These are phyloP conservation scores for Coccomyxa sp. DNA, from an alignment of 139 green algal species.

Conservation along the genomic window DNA sequence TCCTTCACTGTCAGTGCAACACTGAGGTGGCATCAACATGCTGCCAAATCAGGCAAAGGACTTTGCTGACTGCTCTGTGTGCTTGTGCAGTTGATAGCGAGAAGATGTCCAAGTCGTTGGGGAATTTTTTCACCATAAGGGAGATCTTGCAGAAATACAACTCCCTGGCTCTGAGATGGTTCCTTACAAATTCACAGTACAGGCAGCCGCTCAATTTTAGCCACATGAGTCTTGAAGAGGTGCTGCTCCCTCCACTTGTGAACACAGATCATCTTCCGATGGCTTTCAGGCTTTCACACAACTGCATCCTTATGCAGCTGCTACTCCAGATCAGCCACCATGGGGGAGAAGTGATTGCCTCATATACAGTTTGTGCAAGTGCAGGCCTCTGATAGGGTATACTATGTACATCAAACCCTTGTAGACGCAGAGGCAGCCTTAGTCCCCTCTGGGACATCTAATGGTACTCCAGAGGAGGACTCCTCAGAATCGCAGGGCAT, in stretches of 20 bases:
- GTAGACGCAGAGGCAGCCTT: slow-evolving; percentile 39
- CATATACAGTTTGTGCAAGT: background rate
- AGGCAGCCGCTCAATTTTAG: slow-evolving; percentile 90
- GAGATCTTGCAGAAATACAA: slow-evolving; percentile 81
- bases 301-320: too few species aligned
- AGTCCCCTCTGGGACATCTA: background rate
- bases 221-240: slow-evolving; percentile 74
- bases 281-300: too few species aligned
- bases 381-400: slow-evolving; percentile 75
- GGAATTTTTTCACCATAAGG: slow-evolving; percentile 99
- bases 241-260: background rate
- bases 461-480: background rate
- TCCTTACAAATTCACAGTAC: slow-evolving; percentile 93
- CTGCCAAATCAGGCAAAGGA: background rate
- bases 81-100: slow-evolving; percentile 73
- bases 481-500: background rate
- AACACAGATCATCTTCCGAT: too few species aligned
- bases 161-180: slow-evolving; percentile 85
- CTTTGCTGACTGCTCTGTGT: background rate
- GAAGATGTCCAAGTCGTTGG: slow-evolving; percentile 97
- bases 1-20: background rate
- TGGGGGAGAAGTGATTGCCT: too few species aligned
- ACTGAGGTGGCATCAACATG: background rate
- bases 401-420: slow-evolving; percentile 88
- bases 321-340: too few species aligned